These are phyloP conservation scores for Hymenoscyphus fraxineus DNA, from an alignment of 2,329 filamentous ascomycete genomes.

Conservation along the genomic window DNA sequence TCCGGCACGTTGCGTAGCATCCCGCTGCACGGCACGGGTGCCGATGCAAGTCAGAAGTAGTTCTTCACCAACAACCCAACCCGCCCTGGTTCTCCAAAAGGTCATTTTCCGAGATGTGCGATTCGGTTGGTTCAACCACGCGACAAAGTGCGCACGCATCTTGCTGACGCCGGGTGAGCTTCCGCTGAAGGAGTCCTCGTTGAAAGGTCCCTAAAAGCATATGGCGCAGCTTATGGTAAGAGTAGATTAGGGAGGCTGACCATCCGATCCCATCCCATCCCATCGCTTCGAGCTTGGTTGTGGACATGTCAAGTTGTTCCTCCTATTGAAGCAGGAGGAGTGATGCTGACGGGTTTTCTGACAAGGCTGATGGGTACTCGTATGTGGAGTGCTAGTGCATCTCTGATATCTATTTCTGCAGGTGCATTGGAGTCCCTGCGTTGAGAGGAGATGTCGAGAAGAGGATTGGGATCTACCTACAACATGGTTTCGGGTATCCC, in stretches of 20 bases:
- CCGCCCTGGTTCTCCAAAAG: not conserved
- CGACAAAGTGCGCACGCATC: not conserved
- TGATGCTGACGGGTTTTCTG: not conserved
- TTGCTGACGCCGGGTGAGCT: constrained; percentile 4
- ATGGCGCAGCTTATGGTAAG: not conserved
- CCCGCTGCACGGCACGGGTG: not conserved
- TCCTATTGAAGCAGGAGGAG: not conserved
- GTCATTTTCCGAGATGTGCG: constrained; percentile 4
- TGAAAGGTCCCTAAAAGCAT: not conserved
- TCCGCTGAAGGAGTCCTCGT: not conserved
- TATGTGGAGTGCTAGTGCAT: not conserved
- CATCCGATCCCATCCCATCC: not conserved
- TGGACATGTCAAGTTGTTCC: not conserved
- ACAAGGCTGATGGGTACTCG: not conserved
- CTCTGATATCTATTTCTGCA: not conserved
- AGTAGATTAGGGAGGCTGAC: constrained; percentile 4
- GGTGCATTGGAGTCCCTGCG: not conserved
- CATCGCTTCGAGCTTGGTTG: not conserved
- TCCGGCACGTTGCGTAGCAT: constrained; percentile 5
- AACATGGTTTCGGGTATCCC: not conserved
- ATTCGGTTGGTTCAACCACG: not conserved
- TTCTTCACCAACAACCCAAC: not conserved
- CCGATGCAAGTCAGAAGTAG: constrained; percentile 6
- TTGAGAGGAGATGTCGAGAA: not conserved
- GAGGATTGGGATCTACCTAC: constrained; percentile 1